Percentiles rank a stretch among this genome's conserved stretches.
phyloP scores from a whole-genome alignment of 2,329 filamentous ascomycete genomes.

The Fusarium stilboides region DNA sequence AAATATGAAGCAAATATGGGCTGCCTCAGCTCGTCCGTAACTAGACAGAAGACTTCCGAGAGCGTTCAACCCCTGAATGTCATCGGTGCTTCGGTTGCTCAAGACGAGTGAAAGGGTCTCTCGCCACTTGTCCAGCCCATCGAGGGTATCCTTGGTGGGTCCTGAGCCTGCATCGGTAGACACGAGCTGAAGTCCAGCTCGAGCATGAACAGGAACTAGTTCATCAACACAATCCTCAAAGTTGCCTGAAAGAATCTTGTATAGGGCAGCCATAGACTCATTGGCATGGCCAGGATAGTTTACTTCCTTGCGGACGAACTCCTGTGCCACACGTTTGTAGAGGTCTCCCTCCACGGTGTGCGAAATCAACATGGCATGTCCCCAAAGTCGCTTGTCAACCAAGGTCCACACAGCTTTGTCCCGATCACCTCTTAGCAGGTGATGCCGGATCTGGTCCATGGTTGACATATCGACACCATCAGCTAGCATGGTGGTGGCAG shows the following conservation, averaged over 20 bases:
- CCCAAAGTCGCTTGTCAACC: slow-evolving; percentile 94
- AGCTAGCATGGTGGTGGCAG: slow-evolving; percentile 61
- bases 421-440: slow-evolving; percentile 84
- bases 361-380: slow-evolving; percentile 93
- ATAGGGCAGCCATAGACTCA: slow-evolving; percentile 90
- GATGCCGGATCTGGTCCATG: slow-evolving; percentile 79
- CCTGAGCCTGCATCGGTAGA: slow-evolving; percentile 77
- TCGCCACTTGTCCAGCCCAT: slow-evolving; percentile 93
- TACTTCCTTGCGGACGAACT: slow-evolving; percentile 96
- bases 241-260: slow-evolving; percentile 95
- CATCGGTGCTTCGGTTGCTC: slow-evolving; percentile 87
- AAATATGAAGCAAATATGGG: slow-evolving; percentile 95
- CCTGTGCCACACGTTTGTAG: slow-evolving; percentile 94
- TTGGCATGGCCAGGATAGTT: slow-evolving; percentile 85
- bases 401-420: slow-evolving; percentile 95
- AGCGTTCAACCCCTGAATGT: slow-evolving; percentile 82
- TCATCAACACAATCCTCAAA: slow-evolving; percentile 96
- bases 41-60: slow-evolving; percentile 86
- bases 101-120: slow-evolving; percentile 90
- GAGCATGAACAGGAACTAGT: slow-evolving; percentile 91
- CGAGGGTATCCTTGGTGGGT: slow-evolving; percentile 79
- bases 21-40: slow-evolving; percentile 91
- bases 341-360: slow-evolving; percentile 82
- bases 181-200: slow-evolving; percentile 92
- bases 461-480: slow-evolving; percentile 80